A percentile compares a stretch with the other conserved stretches of the same genome.
Evolutionary conservation across 495 filamentous ascomycete genomes (phyloP).

Genomic region (Parathielavia appendiculata): DNA sequence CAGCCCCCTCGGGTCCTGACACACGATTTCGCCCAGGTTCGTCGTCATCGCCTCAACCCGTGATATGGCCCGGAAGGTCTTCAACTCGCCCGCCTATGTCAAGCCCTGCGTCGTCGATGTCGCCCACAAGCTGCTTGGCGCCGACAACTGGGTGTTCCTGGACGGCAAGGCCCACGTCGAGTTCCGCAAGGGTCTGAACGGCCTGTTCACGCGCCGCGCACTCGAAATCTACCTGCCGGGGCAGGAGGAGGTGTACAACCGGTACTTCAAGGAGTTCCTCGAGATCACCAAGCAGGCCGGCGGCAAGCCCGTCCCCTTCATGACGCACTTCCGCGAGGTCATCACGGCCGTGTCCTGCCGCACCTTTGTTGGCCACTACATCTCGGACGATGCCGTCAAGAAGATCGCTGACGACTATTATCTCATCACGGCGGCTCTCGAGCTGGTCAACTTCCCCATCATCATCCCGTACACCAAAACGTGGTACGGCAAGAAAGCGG

Average conservation of each 20-base stretch:
- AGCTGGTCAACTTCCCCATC: slow-evolving; percentile 97
- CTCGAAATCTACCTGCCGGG: slow-evolving; percentile 85
- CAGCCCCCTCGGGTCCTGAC: not conserved
- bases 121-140: slow-evolving; percentile 88
- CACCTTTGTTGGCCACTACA: slow-evolving; percentile 95
- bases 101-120: slow-evolving; percentile 97
- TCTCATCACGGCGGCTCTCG: slow-evolving; percentile 88
- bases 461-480: slow-evolving; percentile 94
- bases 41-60: slow-evolving; percentile 95
- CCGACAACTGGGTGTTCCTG: slow-evolving; percentile 94
- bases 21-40: slow-evolving; percentile 54
- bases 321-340: slow-evolving; percentile 89
- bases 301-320: slow-evolving; percentile 75
- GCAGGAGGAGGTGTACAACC: slow-evolving; percentile 85
- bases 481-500: slow-evolving; percentile 95
- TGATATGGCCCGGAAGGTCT: slow-evolving; percentile 93
- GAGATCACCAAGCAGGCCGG: slow-evolving; percentile 63
- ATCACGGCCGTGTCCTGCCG: slow-evolving; percentile 94
- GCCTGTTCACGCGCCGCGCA: slow-evolving; percentile 86
- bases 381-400: slow-evolving; percentile 80
- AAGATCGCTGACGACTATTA: slow-evolving; percentile 98
- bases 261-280: slow-evolving; percentile 76
- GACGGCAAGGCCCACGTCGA: slow-evolving; percentile 94
- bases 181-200: slow-evolving; percentile 93
- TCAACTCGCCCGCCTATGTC: slow-evolving; percentile 89